Evolutionary conservation across 2,329 filamentous ascomycete genomes (phyloP).

Genomic region (Lachnellula subtilissima): DNA sequence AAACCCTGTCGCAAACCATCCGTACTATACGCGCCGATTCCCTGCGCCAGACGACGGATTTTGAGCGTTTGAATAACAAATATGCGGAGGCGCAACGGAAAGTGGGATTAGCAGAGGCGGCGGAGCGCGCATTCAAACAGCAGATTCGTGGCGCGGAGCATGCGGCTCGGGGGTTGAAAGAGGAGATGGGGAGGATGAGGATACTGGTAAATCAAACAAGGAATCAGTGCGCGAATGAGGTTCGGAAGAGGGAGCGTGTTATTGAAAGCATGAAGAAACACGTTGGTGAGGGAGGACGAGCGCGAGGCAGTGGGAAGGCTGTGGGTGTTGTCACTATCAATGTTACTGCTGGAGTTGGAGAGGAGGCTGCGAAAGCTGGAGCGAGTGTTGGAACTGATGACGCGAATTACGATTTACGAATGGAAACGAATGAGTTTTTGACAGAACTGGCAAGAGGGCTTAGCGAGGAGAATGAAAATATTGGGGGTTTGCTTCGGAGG

Average conservation of each 20-base stretch:
- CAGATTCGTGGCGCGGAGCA: conserved; percentile 71
- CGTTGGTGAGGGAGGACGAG: conserved; percentile 64
- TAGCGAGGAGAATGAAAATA: conserved; percentile 85
- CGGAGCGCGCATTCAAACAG: conserved; percentile 63
- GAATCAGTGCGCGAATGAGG: conserved; percentile 81
- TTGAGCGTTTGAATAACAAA: conserved; percentile 54
- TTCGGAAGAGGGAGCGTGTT: conserved; percentile 84
- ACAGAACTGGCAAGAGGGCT: conserved; percentile 77
- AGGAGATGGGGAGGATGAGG: conserved; percentile 77
- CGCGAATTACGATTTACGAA: conserved; percentile 64
- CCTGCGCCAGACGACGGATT: conserved; percentile 65
- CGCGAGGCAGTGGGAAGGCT: conserved; percentile 51
- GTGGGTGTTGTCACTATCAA: conserved; percentile 52
- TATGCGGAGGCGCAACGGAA: conserved; percentile 51
- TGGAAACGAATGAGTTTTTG: conserved; percentile 88
- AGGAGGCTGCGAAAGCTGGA: conserved; percentile 31
- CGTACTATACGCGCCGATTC: conserved; percentile 71
- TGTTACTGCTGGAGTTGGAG: conserved; percentile 49
- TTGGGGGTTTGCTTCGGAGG: conserved; percentile 66
- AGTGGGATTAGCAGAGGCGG: conserved; percentile 57
- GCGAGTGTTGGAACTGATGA: conserved; percentile 32
- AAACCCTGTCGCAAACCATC: conserved; percentile 74
- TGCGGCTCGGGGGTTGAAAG: conserved; percentile 70
- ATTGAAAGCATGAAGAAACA: conserved; percentile 86
- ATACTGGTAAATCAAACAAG: conserved; percentile 76